Evolutionary conservation across 2,329 filamentous ascomycete species (phyloP).

Genomic region (Cytospora piceicola): DNA sequence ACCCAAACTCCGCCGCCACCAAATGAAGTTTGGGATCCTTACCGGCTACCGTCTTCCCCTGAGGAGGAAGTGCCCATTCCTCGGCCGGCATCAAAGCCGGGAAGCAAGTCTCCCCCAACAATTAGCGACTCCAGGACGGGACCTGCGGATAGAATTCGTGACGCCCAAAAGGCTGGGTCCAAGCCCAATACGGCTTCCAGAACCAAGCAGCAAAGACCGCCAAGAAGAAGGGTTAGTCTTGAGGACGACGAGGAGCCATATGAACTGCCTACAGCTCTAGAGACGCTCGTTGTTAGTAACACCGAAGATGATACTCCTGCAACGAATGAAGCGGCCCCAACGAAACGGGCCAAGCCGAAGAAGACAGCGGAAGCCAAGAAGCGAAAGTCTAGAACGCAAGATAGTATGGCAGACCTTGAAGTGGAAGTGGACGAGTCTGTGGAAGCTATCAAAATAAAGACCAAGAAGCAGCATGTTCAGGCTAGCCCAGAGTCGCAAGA

Average conservation of each 20-base stretch:
- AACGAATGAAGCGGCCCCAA: not conserved
- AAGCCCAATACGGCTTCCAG: not conserved
- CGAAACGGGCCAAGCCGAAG: conserved; percentile 6
- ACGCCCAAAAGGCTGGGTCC: not conserved
- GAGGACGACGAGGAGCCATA: conserved; percentile 24
- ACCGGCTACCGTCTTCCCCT: conserved; percentile 21
- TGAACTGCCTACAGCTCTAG: not conserved
- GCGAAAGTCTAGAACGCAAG: conserved; percentile 1
- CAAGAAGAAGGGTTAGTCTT: conserved; percentile 15
- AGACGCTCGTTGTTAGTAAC: not conserved
- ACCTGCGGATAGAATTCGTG: too few relatives aligned
- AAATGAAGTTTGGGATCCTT: conserved; percentile 11
- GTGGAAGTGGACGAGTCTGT: not conserved
- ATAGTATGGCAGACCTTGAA: not conserved
- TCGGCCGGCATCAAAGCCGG: not conserved
- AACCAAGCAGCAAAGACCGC: not conserved
- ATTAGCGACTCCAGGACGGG: too few relatives aligned
- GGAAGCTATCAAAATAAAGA: conserved; percentile 11
- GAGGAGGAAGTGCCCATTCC: not conserved
- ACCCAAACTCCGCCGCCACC: not conserved
- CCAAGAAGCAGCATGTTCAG: not conserved
- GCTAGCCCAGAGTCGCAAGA: not conserved
- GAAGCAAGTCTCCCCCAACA: not conserved
- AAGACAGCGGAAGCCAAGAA: conserved; percentile 1
- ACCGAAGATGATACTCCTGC: not conserved